A percentile compares a stretch with the other conserved stretches of the same genome.
phyloP scores from a whole-genome alignment of 2,329 filamentous ascomycete genomes.

The Botrytis tulipae region DNA sequence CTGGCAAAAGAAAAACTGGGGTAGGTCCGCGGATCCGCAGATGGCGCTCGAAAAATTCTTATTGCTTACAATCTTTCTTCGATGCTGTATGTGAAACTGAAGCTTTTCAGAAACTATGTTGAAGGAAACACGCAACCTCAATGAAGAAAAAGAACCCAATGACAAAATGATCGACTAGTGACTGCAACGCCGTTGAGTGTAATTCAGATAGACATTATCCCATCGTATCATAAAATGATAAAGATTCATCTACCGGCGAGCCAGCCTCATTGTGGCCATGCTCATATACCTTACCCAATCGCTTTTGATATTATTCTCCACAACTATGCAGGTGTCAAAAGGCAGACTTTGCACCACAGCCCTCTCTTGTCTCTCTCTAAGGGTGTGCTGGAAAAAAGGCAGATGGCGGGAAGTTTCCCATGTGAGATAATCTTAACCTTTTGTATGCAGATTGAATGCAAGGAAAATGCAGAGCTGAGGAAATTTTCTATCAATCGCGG shows the following conservation, averaged over 20 bases:
- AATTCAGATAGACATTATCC: background rate
- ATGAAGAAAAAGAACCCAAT: background rate
- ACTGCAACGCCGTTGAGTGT: constrained; percentile 13
- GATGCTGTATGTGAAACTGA: background rate
- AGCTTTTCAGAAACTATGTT: background rate
- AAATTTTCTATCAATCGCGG: constrained; percentile 11
- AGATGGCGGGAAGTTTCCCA: background rate
- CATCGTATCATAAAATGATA: constrained; percentile 13
- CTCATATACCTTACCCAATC: constrained; percentile 7
- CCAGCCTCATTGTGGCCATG: constrained; percentile 18
- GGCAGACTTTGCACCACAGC: constrained; percentile 6
- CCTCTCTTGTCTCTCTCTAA: background rate
- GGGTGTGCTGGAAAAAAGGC: background rate
- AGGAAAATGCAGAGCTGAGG: background rate
- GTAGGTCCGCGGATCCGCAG: constrained; percentile 8
- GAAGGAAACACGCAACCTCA: background rate
- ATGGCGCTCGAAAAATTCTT: background rate
- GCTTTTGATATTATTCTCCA: background rate
- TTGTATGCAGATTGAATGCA: constrained; percentile 16
- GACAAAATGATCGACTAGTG: background rate
- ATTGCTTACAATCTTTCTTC: background rate
- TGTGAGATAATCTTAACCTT: constrained; percentile 8
- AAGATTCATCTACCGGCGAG: constrained; percentile 12
- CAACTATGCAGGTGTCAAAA: constrained; percentile 14
- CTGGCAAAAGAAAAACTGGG: background rate